Percentiles rank a stretch among this genome's conserved stretches.
phyloP scores from a whole-genome alignment of 306 rosid species.

The Cicer chorassanicum region DNA sequence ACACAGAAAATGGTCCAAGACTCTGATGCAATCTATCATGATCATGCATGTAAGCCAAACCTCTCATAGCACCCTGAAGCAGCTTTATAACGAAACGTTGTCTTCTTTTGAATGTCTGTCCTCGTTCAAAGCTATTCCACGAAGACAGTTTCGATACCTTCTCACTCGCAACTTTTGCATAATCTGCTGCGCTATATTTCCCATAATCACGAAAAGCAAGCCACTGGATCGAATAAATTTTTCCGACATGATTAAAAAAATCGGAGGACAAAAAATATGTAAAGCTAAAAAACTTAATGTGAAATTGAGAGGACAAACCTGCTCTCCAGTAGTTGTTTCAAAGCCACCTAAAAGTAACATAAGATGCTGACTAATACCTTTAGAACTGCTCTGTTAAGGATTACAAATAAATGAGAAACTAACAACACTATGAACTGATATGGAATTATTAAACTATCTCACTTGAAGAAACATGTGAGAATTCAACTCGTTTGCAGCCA shows the following conservation, averaged over 20 bases:
- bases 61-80: constrained; percentile 83
- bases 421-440: constrained; percentile 5
- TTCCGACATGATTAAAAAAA: constrained; percentile 35
- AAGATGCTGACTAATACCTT: constrained; percentile 67
- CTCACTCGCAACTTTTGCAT: constrained; percentile 76
- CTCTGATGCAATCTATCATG: constrained; percentile 90
- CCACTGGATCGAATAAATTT: constrained; percentile 66
- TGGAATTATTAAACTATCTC: constrained; percentile 43
- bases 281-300: constrained; percentile 28
- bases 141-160: constrained; percentile 58
- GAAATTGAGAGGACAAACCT: constrained; percentile 59
- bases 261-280: background rate
- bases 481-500: constrained; percentile 96
- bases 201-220: constrained; percentile 95
- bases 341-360: constrained; percentile 81
- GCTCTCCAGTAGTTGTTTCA: constrained; percentile 93
- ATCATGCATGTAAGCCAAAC: constrained; percentile 80
- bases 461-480: constrained; percentile 86
- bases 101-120: constrained; percentile 60
- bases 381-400: constrained; percentile 63
- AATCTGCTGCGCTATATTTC: constrained; percentile 86
- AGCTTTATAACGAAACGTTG: constrained; percentile 63
- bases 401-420: constrained; percentile 4
- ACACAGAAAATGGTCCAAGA: constrained; percentile 91
- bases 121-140: constrained; percentile 82